Conservation (phyloP, 352 stramenopile genomes). For the Phytophthora sp. region DNA sequence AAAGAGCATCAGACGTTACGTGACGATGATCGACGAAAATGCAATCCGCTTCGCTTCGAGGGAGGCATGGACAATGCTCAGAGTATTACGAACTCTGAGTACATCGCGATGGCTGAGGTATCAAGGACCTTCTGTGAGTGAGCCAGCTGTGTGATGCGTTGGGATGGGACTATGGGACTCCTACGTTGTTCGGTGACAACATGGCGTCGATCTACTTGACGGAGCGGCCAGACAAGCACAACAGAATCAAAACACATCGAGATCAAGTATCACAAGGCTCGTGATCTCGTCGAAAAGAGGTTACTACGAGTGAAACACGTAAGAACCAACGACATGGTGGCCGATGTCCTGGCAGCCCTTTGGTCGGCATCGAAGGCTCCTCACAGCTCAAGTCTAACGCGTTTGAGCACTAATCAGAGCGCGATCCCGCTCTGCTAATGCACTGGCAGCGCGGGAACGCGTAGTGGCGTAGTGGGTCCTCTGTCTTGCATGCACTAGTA, state of each 20-base stretch:
- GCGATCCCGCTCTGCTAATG: too few species aligned
- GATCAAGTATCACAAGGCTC: constrained; percentile 5
- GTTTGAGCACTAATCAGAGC: too few species aligned
- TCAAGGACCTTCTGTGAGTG: constrained; percentile 28
- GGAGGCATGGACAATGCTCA: constrained; percentile 34
- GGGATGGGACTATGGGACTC: background rate
- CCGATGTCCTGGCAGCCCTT: constrained; percentile 4
- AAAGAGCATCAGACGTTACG: constrained; percentile 35
- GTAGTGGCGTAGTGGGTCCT: too few species aligned
- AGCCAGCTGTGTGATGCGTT: constrained; percentile 10
- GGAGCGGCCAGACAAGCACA: background rate
- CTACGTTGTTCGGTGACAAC: constrained; percentile 3
- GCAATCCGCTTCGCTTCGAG: constrained; percentile 26
- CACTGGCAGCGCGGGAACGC: too few species aligned
- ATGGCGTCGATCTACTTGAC: constrained; percentile 9
- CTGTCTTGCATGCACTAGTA: too few species aligned
- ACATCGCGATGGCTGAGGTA: constrained; percentile 32
- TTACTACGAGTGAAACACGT: background rate
- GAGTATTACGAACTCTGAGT: constrained; percentile 38
- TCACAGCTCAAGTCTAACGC: too few species aligned
- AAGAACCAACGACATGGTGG: constrained; percentile 4
- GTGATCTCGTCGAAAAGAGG: background rate
- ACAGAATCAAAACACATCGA: background rate
- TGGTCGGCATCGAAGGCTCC: too few species aligned
- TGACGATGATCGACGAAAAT: constrained; percentile 27